Conservation (phyloP, 1,284 basidiomycete species). For the Ustilago nuda region DNA sequence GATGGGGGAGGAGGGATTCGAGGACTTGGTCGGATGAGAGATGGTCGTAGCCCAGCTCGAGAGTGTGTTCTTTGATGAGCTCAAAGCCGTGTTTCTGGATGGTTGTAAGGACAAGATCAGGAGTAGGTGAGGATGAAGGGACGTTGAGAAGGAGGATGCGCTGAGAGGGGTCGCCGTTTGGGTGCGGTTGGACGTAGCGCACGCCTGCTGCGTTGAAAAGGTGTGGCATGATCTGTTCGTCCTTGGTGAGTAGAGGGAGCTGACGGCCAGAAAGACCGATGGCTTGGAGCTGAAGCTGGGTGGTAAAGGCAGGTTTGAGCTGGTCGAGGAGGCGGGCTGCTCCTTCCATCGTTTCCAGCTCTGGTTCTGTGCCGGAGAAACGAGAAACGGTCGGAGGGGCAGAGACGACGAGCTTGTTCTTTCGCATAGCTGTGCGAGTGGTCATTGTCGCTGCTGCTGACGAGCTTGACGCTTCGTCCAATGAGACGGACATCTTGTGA, state of each 20-base stretch:
- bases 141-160: conserved; percentile 45
- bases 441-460: conserved; percentile 5
- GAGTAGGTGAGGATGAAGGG: conserved; percentile 21
- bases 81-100: conserved; percentile 17
- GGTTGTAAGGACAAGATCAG: conserved; percentile 12
- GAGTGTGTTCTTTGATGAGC: conserved; percentile 1
- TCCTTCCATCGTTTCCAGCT: conserved; percentile 23
- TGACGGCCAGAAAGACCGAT: conserved; percentile 32
- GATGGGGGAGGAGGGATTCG: conserved; percentile 34
- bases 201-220: conserved; percentile 44
- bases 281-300: conserved; percentile 31
- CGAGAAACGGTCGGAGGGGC: conserved; percentile 28
- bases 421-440: conserved; percentile 28
- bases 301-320: conserved; percentile 32
- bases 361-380: conserved; percentile 25
- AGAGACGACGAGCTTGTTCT: conserved; percentile 25
- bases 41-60: conserved; percentile 39
- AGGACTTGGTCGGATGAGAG: conserved; percentile 45
- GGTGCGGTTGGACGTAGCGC: conserved; percentile 43
- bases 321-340: conserved; percentile 29
- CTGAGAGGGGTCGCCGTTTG: conserved; percentile 32
- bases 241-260: conserved; percentile 31
- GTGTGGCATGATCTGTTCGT: conserved; percentile 27
- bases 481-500: conserved; percentile 10
- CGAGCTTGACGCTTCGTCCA: neutral